These are phyloP conservation scores for Brassica hybrid DNA, from an alignment of 441 rosid species.

Conservation along the genomic window DNA sequence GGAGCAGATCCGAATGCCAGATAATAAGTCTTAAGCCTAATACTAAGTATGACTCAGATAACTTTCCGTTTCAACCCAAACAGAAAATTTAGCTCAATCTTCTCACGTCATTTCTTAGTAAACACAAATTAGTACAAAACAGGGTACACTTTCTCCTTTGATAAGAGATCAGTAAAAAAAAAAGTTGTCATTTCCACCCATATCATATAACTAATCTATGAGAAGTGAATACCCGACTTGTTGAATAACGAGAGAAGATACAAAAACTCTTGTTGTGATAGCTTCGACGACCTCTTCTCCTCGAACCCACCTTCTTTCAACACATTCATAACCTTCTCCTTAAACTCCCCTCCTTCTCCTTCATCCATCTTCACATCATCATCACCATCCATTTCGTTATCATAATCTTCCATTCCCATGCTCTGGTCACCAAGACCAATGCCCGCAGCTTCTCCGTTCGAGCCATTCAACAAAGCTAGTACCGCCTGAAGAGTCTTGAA, in stretches of 20 bases:
- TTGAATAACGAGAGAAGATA: slow-evolving; percentile 82
- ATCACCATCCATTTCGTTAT: slow-evolving; percentile 57
- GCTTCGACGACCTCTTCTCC: slow-evolving; percentile 83
- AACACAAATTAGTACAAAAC: slow-evolving; percentile 7
- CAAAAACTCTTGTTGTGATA: slow-evolving; percentile 80
- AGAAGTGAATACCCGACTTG: slow-evolving; percentile 79
- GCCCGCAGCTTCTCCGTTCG: slow-evolving; percentile 22
- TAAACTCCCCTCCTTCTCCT: slow-evolving; percentile 62
- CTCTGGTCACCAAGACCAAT: slow-evolving; percentile 54
- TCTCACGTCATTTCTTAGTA: not conserved
- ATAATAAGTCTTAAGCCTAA: too few relatives aligned
- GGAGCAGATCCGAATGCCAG: too few relatives aligned
- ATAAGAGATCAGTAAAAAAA: slow-evolving; percentile 33
- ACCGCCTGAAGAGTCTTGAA: slow-evolving; percentile 77
- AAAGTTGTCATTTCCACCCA: not conserved
- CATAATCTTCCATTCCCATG: slow-evolving; percentile 62
- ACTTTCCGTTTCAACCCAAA: not conserved
- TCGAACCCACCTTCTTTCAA: slow-evolving; percentile 69
- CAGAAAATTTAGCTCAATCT: not conserved
- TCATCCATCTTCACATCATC: slow-evolving; percentile 64
- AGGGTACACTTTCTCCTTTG: not conserved
- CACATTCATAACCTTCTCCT: slow-evolving; percentile 61
- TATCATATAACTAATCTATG: slow-evolving; percentile 36
- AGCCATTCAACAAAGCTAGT: slow-evolving; percentile 39
- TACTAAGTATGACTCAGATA: not conserved